phyloP scores from a whole-genome alignment of 257 asterid genomes.

The Solanum boliviense region DNA sequence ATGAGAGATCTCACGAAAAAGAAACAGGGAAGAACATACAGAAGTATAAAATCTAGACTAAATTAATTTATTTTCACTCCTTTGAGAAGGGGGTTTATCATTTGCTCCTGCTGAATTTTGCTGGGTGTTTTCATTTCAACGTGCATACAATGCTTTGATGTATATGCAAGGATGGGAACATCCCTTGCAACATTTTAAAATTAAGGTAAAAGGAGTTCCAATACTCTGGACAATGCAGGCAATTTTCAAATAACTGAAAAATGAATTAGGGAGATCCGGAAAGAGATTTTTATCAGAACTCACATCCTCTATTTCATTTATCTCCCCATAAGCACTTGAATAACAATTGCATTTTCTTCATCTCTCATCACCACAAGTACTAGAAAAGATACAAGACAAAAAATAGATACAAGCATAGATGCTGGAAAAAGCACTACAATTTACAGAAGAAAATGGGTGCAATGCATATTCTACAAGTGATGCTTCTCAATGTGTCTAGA shows the following conservation, averaged over 20 bases:
- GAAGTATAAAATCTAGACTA: not conserved
- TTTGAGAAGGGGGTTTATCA: not conserved
- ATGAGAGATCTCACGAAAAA: not conserved
- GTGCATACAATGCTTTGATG: not conserved
- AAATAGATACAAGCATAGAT: no score
- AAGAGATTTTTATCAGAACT: not conserved
- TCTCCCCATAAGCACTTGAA: not conserved
- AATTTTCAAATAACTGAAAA: not conserved
- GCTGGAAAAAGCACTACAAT: no score
- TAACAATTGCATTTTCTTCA: not conserved
- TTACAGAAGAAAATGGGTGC: no score
- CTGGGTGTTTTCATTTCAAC: not conserved
- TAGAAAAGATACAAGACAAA: not conserved
- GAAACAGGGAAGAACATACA: not conserved
- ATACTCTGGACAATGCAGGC: not conserved
- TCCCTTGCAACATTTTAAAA: not conserved
- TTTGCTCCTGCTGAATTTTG: not conserved
- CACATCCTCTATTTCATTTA: not conserved
- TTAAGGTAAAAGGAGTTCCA: not conserved
- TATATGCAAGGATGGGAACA: not conserved
- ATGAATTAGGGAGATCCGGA: not conserved
- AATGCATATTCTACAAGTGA: no score
- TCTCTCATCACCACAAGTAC: not conserved
- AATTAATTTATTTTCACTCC: not conserved
- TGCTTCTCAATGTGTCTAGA: no score